Percentiles rank a stretch among this genome's conserved stretches.
phyloP scores from a whole-genome alignment of 176 grass and related monocot genomes.

The Oryza punctata region DNA sequence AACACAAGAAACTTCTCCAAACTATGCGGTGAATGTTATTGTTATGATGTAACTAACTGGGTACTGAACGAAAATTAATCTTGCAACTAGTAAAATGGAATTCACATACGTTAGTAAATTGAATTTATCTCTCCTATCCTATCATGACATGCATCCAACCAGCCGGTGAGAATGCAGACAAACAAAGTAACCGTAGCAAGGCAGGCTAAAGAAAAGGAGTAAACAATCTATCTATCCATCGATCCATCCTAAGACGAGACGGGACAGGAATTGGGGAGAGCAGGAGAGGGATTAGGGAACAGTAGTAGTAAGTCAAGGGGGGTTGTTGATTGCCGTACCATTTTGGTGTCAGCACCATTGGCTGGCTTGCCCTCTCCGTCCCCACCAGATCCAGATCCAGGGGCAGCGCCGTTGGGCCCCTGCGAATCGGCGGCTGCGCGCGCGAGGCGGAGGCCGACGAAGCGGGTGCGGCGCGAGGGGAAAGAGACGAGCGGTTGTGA shows the following conservation, averaged over 20 bases:
- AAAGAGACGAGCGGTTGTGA: constrained; percentile 27
- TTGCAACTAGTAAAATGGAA: too few species aligned
- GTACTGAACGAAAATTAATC: too few species aligned
- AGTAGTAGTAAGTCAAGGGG: not conserved
- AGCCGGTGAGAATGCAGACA: not conserved
- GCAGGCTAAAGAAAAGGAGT: not conserved
- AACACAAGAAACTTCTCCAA: not conserved
- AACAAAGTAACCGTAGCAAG: too few species aligned
- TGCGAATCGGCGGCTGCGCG: constrained; percentile 16
- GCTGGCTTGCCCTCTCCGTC: constrained; percentile 27
- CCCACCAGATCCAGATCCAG: constrained; percentile 19
- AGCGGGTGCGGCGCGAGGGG: constrained; percentile 2
- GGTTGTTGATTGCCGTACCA: not conserved
- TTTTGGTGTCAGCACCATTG: constrained; percentile 12
- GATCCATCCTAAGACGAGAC: not conserved
- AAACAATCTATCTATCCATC: too few species aligned
- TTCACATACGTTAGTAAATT: not conserved
- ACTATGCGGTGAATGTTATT: not conserved
- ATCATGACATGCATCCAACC: not conserved
- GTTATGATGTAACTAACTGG: too few species aligned
- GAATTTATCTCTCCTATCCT: not conserved
- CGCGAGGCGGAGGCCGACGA: constrained; percentile 6
- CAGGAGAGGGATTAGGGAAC: not conserved
- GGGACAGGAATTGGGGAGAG: not conserved
- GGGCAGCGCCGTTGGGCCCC: constrained; percentile 35